phyloP scores from a whole-genome alignment of 768 basidiomycete species.

The Symmetrospora coprosmae region DNA sequence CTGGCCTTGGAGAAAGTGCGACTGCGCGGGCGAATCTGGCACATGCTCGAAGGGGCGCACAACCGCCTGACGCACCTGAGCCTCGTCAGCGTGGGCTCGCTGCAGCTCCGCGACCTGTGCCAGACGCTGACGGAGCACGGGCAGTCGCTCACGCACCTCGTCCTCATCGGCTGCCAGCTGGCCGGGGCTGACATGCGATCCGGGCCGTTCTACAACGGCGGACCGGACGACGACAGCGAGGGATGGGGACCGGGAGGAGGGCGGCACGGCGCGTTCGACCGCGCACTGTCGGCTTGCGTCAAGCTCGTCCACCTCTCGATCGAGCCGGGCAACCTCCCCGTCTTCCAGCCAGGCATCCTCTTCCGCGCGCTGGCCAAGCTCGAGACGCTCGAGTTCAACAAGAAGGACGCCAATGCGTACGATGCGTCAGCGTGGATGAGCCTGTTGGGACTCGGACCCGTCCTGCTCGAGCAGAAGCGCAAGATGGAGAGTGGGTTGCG shows the following conservation, averaged over 20 bases:
- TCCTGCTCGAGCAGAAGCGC: slow-evolving; percentile 1
- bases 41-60: slow-evolving; percentile 2
- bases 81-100: background rate
- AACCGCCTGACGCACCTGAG: background rate
- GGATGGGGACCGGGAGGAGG: background rate
- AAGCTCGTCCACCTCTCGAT: slow-evolving; percentile 6
- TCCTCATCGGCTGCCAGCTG: background rate
- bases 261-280: background rate
- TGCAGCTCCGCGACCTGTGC: background rate
- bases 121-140: slow-evolving; percentile 1
- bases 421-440: slow-evolving; percentile 1
- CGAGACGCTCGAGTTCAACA: slow-evolving; percentile 18
- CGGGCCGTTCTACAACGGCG: no score
- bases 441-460: background rate
- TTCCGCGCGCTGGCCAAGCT: slow-evolving; percentile 9
- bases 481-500: slow-evolving; percentile 15
- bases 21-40: background rate
- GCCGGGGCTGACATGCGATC: background rate
- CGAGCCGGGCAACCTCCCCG: slow-evolving; percentile 1
- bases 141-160: background rate
- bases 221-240: background rate
- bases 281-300: slow-evolving; percentile 1
- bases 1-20: slow-evolving; percentile 4
- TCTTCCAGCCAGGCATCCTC: background rate
- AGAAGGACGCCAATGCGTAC: background rate